A percentile compares a stretch with the other conserved stretches of the same genome.
These are phyloP conservation scores for barrel medic (Medicago truncatula) DNA, from an alignment of 306 rosid genomes.

Conservation along the genomic window MtrunA17r5.0-ANR NC_053048.1:49346501-49347000, in stretches of 20 bases:
- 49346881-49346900: background rate
- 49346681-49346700: slow-evolving; percentile 92
- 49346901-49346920: too few relatives aligned
- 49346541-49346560: slow-evolving; percentile 85
- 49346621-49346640: background rate
- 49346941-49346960: background rate
- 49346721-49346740: slow-evolving; percentile 98
- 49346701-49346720: slow-evolving; percentile 95
- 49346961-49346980: background rate
- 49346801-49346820: background rate
- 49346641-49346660: background rate
- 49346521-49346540: background rate
- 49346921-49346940: too few relatives aligned
- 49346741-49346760: slow-evolving; percentile 63
- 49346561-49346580: slow-evolving; percentile 98
- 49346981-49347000: background rate
- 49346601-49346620: background rate
- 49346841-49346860: background rate
- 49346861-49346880: background rate
- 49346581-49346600: slow-evolving; percentile 84
- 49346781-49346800: background rate
- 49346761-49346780: slow-evolving; percentile 26
- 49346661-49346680: background rate
- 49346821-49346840: background rate
- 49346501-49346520: background rate